phyloP scores from a whole-genome alignment of 148 eudicot species.

The Rhododendron simsii region DNA sequence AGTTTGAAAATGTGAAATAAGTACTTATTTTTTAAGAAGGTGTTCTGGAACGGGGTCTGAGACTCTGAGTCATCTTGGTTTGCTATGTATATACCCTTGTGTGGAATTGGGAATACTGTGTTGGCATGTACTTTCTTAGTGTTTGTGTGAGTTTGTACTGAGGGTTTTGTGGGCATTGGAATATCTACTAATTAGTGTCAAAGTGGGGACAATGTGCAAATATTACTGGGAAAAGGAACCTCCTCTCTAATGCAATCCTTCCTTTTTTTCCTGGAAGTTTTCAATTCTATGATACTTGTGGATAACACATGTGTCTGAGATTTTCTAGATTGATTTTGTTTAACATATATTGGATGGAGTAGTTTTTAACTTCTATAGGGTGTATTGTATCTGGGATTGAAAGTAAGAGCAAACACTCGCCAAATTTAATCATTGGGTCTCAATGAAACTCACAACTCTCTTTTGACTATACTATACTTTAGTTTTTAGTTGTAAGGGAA shows the following conservation, averaged over 20 bases:
- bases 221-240: background rate
- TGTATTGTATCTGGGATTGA: background rate
- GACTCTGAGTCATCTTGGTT: background rate
- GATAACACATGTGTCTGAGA: background rate
- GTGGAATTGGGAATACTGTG: background rate
- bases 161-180: background rate
- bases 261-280: background rate
- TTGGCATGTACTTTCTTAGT: background rate
- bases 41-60: no score
- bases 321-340: background rate
- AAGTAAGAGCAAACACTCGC: background rate
- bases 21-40: no score
- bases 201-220: background rate
- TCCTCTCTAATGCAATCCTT: background rate
- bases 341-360: background rate
- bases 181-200: background rate
- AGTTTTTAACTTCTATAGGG: background rate
- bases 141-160: background rate
- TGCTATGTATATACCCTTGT: background rate
- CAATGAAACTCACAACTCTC: no score
- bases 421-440: background rate
- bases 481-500: background rate
- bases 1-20: no score
- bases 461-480: background rate
- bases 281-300: background rate